Percentiles rank a stretch among this genome's conserved stretches.
Evolutionary conservation across 2,329 filamentous ascomycete genomes (phyloP).

Genomic region (Sphaerulina musiva): DNA sequence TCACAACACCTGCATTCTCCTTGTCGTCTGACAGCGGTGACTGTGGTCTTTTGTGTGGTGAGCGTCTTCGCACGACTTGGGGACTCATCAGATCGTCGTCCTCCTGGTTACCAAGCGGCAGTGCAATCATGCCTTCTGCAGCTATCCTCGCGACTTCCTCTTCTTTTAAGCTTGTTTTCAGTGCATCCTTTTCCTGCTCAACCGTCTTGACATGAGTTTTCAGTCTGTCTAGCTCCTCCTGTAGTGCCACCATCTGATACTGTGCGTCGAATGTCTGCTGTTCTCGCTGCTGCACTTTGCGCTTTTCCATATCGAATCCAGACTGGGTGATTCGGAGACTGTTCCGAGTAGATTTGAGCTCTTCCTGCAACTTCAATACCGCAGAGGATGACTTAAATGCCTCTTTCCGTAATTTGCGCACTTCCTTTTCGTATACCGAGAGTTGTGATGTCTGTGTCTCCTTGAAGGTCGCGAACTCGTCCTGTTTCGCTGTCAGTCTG

Average conservation of each 20-base stretch:
- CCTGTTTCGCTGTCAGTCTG: slow-evolving; percentile 42
- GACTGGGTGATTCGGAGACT: slow-evolving; percentile 53
- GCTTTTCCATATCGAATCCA: slow-evolving; percentile 57
- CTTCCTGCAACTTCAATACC: slow-evolving; percentile 66
- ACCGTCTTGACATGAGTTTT: slow-evolving; percentile 57
- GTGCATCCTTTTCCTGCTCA: slow-evolving; percentile 67
- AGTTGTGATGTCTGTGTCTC: slow-evolving; percentile 44
- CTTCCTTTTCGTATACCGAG: slow-evolving; percentile 64
- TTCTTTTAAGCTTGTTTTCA: slow-evolving; percentile 64
- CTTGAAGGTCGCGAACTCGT: slow-evolving; percentile 63
- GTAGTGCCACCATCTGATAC: slow-evolving; percentile 57
- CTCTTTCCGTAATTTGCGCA: slow-evolving; percentile 62
- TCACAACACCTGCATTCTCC: slow-evolving; percentile 38
- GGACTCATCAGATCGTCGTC: slow-evolving; percentile 56
- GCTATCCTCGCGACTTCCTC: slow-evolving; percentile 68
- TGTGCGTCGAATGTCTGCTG: slow-evolving; percentile 63
- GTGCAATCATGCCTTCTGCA: slow-evolving; percentile 61
- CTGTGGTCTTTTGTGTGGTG: slow-evolving; percentile 39
- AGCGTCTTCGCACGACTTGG: slow-evolving; percentile 36
- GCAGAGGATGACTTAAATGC: slow-evolving; percentile 67
- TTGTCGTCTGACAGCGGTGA: slow-evolving; percentile 45
- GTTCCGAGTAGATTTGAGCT: slow-evolving; percentile 57
- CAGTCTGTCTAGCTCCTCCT: slow-evolving; percentile 61
- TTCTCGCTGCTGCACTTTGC: slow-evolving; percentile 55
- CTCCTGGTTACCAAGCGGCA: slow-evolving; percentile 47